phyloP scores from a whole-genome alignment of 371 early-diverging fungal genomes.

The Nematocida sp. region DNA sequence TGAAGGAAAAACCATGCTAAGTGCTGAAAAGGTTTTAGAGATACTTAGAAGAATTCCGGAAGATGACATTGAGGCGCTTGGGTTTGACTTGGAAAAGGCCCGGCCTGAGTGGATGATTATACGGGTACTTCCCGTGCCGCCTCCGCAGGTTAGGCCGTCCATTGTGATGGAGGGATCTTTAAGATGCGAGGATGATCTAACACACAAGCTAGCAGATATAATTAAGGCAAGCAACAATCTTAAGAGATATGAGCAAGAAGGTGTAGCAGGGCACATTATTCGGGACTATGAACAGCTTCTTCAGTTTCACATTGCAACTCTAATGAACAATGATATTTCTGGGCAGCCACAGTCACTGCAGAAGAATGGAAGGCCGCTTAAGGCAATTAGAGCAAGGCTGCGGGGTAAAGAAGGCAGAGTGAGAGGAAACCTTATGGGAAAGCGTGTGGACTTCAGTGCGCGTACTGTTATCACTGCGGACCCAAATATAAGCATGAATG shows the following conservation, averaged over 20 bases:
- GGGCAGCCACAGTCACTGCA: conserved; percentile 92
- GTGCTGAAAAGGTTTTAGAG: conserved; percentile 77
- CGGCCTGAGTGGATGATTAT: conserved; percentile 97
- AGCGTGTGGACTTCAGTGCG: conserved; percentile 98
- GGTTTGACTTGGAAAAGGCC: conserved; percentile 82
- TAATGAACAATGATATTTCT: conserved; percentile 95
- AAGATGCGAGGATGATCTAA: conserved; percentile 92
- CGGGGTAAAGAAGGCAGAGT: conserved; percentile 99
- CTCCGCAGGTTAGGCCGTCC: conserved; percentile 95
- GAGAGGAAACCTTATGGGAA: conserved; percentile 99
- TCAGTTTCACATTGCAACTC: conserved; percentile 95
- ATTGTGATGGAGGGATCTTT: conserved; percentile 88
- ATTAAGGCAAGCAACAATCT: conserved; percentile 89
- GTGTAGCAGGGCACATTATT: conserved; percentile 87
- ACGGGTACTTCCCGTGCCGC: conserved; percentile 88
- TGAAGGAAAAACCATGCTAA: conserved; percentile 72
- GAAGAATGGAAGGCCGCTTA: conserved; percentile 88
- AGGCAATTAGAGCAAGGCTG: conserved; percentile 89
- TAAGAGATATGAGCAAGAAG: conserved; percentile 83
- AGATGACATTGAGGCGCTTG: conserved; percentile 82
- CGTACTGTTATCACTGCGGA: conserved; percentile 99
- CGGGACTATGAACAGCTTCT: conserved; percentile 87
- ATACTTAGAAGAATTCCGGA: conserved; percentile 85
- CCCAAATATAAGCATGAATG: conserved; percentile 89
- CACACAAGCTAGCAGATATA: conserved; percentile 86